These are phyloP conservation scores for Penicillium sp. DNA, from an alignment of 2,329 filamentous ascomycete genomes.

Conservation along the genomic window DNA sequence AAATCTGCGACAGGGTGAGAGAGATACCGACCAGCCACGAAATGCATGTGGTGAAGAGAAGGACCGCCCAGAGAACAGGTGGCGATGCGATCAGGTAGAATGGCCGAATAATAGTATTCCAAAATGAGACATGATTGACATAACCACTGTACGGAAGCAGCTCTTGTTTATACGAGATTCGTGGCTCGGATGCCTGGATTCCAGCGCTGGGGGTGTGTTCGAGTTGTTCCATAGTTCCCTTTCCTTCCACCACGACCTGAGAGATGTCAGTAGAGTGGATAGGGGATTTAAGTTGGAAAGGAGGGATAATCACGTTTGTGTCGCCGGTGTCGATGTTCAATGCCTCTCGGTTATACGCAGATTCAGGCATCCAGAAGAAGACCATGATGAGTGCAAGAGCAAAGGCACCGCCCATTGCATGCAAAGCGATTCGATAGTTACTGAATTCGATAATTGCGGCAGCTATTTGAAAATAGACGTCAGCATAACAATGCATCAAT, in stretches of 20 bases:
- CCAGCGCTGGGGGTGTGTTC: constrained; percentile 29
- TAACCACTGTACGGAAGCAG: constrained; percentile 49
- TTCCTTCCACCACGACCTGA: constrained; percentile 24
- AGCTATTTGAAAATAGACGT: constrained; percentile 30
- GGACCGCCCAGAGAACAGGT: constrained; percentile 47
- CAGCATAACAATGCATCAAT: constrained; percentile 1
- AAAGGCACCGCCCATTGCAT: constrained; percentile 53
- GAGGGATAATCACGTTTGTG: constrained; percentile 26
- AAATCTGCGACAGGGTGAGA: constrained; percentile 45
- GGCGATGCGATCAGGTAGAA: constrained; percentile 46
- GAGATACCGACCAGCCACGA: constrained; percentile 41
- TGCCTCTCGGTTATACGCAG: constrained; percentile 44
- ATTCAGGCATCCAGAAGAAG: constrained; percentile 54
- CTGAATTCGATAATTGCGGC: constrained; percentile 48
- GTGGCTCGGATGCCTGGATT: constrained; percentile 20
- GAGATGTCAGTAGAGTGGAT: background rate
- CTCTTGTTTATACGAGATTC: constrained; percentile 36
- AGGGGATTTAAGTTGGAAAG: background rate
- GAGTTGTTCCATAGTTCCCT: constrained; percentile 31
- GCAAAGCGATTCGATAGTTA: constrained; percentile 41
- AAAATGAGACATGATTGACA: constrained; percentile 46
- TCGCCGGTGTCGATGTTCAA: constrained; percentile 46
- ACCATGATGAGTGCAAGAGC: constrained; percentile 46
- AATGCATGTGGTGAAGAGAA: constrained; percentile 49
- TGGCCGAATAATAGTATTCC: constrained; percentile 45